Evolutionary conservation across 192 early-diverging fungal species (phyloP).

Genomic region (Kickxella alabastrina): DNA sequence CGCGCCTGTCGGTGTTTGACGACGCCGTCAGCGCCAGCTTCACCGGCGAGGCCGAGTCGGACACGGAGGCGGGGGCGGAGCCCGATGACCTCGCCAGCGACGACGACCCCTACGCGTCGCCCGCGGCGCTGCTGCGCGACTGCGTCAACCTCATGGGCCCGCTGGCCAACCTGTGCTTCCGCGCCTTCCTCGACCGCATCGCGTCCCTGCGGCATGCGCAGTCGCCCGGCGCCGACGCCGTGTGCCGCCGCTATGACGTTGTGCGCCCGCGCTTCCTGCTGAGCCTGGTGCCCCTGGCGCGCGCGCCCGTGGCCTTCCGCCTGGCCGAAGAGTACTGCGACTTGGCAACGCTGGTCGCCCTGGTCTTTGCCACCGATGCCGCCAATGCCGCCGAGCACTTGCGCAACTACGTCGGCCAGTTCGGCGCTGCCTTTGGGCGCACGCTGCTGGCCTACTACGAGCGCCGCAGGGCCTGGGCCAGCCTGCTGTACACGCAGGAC

Average conservation of each 20-base stretch:
- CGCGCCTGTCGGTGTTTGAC: slow-evolving; percentile 14
- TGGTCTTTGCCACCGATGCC: slow-evolving; percentile 28
- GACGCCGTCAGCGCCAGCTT: slow-evolving; percentile 15
- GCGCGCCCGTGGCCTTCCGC: slow-evolving; percentile 29
- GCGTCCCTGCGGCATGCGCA: slow-evolving; percentile 1
- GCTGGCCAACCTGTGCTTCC: slow-evolving; percentile 38
- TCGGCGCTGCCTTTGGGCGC: slow-evolving; percentile 30
- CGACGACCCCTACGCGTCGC: slow-evolving; percentile 24
- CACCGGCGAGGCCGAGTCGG: too few relatives aligned
- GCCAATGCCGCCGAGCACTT: slow-evolving; percentile 25
- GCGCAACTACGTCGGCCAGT: slow-evolving; percentile 21
- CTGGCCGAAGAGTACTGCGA: slow-evolving; percentile 49
- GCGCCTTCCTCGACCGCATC: slow-evolving; percentile 33
- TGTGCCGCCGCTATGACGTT: slow-evolving; percentile 22
- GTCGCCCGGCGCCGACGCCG: slow-evolving; percentile 1
- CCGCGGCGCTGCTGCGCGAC: slow-evolving; percentile 32
- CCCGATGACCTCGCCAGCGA: background rate
- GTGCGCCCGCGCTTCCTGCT: slow-evolving; percentile 29
- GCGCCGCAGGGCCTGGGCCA: slow-evolving; percentile 45
- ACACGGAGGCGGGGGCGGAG: background rate
- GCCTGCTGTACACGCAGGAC: slow-evolving; percentile 24
- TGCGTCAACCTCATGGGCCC: slow-evolving; percentile 36
- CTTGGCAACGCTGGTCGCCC: slow-evolving; percentile 24
- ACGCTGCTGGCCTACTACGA: slow-evolving; percentile 46
- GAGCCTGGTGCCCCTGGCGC: slow-evolving; percentile 37